Evolutionary conservation across 805 yeast species (phyloP).

Genomic region (Suhomyces kilbournensis): DNA sequence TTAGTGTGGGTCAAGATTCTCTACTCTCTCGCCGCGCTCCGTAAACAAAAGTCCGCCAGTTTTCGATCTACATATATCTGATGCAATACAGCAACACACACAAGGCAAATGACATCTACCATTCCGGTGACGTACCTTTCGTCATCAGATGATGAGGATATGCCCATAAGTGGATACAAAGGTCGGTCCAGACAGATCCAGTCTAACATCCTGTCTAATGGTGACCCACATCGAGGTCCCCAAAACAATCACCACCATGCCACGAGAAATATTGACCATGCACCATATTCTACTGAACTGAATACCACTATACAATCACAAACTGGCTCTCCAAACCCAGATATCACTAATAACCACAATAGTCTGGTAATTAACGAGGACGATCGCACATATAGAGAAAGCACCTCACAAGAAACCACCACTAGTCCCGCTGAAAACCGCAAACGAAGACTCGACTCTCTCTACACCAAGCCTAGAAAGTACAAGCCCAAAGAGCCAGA

Average conservation of each 20-base stretch:
- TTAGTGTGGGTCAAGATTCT: too few species aligned
- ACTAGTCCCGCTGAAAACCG: background rate
- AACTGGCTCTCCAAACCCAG: background rate
- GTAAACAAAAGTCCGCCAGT: background rate
- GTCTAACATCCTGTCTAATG: background rate
- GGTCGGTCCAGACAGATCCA: too few species aligned
- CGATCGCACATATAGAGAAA: background rate
- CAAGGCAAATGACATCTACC: background rate
- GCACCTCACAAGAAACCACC: background rate
- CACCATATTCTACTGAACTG: background rate
- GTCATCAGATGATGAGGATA: conserved; percentile 4
- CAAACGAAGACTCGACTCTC: background rate
- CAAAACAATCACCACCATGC: background rate
- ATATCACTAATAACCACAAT: too few species aligned
- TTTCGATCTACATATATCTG: background rate
- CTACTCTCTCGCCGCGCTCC: background rate
- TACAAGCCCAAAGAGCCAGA: background rate
- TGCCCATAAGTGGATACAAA: background rate
- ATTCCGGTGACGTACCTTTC: conserved; percentile 2
- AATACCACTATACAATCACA: background rate
- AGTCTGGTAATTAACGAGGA: background rate
- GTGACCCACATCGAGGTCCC: background rate
- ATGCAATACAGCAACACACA: background rate
- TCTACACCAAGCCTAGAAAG: background rate
- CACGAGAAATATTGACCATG: background rate